Evolutionary conservation across 2,329 filamentous ascomycete genomes (phyloP), one percentile per base, ranked within the genome.

Genomic region (Dryadomyces sulphureus): DNA sequence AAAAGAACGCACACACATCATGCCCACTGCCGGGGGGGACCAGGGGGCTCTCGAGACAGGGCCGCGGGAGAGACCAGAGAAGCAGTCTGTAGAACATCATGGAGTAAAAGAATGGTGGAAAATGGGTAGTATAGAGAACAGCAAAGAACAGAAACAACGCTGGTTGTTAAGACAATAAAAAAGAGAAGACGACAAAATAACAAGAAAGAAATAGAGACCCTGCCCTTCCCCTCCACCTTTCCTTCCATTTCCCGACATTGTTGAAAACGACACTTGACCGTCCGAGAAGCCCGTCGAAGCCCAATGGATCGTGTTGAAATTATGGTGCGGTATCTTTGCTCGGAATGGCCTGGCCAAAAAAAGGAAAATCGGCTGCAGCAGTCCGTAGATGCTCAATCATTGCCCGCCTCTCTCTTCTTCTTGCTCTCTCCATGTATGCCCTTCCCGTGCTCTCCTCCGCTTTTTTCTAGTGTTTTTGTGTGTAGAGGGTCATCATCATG

Each of bases 401-500:
- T 14, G 16, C 27, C 11, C 27, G 16, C 27, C 27, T 32, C 16
- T 14, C 4, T 14, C 16, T 8, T 32, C 7, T 7, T 12, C 27
- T 32, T 32, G 7, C 7, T 12, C 25, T 12, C 25, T 30, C 25
- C 12, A 12, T 12, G 14, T 14, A 30, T 43, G 12, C n/a, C 19
- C 21, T 8, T 43, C 20, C 19, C 7, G 7, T 36, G 30, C 30
- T 25, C 9, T 30, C 5, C 20, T 5, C 17, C 7, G 19, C 25
- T 35, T 46, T 45, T 45, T 27, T 45, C 4, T 17, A 21, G 16
- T 14, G 34, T 35, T 45, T 12, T 41, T 32, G 9, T 24, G 7
- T 39, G 20, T 45, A 11, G 39, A 30, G 38, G 30, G 32, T 46
- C 38, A 46, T 46, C 45, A 46, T 46, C 39, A 42, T 46, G 32